Percentiles rank a stretch among this genome's conserved stretches.
Conservation (phyloP, 2,329 filamentous ascomycete genomes). For the Pezicula radicicola region DNA sequence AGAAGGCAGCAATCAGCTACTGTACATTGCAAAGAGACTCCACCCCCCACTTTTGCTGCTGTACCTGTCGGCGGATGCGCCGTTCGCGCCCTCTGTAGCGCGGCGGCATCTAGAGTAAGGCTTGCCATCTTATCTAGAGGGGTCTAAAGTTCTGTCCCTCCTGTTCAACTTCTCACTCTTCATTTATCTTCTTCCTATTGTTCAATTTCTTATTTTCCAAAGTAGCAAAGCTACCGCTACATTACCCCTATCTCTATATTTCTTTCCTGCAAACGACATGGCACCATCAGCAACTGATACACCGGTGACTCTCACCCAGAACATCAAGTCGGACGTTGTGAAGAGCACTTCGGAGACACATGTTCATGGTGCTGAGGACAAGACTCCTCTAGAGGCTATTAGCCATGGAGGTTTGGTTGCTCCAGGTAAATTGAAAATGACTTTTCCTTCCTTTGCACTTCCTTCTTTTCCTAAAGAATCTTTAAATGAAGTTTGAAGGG, state of each 20-base stretch:
- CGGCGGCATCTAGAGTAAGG: background rate
- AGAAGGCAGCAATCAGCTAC: background rate
- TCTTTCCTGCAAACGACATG: slow-evolving; percentile 1
- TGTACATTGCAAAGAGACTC: background rate
- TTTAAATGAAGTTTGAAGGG: background rate
- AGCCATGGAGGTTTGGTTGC: slow-evolving; percentile 26
- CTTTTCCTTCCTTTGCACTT: background rate
- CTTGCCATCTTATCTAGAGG: background rate
- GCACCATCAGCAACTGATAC: slow-evolving; percentile 12
- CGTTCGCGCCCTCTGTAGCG: background rate
- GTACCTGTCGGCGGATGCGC: background rate
- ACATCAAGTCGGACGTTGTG: background rate
- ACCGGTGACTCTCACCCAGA: background rate
- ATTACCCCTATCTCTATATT: background rate
- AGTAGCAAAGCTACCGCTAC: background rate
- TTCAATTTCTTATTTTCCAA: background rate
- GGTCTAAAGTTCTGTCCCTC: background rate
- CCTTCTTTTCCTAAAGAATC: no score
- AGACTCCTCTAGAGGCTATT: slow-evolving; percentile 29
- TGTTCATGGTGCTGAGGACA: slow-evolving; percentile 23
- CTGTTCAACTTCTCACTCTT: background rate
- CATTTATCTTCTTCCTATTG: background rate
- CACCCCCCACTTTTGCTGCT: background rate
- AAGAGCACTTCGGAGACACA: slow-evolving; percentile 13
- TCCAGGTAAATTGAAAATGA: slow-evolving; percentile 15